Evolutionary conservation across 2,329 filamentous ascomycete species (phyloP).

Genomic region (Lasiodiplodia theobromae): DNA sequence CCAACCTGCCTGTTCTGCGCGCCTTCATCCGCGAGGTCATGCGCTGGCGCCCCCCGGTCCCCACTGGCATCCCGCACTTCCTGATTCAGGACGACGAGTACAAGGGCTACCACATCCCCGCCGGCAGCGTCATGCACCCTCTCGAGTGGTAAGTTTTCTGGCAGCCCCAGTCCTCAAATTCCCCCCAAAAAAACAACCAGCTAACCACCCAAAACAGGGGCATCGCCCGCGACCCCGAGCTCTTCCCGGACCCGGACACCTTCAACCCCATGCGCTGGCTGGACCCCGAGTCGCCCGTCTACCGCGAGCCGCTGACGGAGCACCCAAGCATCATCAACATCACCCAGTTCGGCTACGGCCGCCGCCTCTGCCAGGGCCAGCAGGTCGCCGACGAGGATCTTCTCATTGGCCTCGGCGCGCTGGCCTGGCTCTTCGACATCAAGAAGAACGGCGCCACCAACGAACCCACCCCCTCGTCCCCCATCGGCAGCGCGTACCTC

Average conservation of each 20-base stretch:
- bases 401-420: constrained; percentile 51
- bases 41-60: constrained; percentile 55
- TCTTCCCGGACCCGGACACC: constrained; percentile 59
- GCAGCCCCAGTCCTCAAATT: background rate
- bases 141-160: constrained; percentile 49
- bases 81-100: constrained; percentile 64
- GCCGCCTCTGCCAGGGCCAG: constrained; percentile 55
- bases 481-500: constrained; percentile 35
- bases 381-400: constrained; percentile 52
- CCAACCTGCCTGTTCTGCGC: constrained; percentile 48
- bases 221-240: constrained; percentile 59
- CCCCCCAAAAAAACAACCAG: background rate
- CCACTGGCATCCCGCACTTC: constrained; percentile 61
- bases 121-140: constrained; percentile 57
- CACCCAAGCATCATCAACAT: constrained; percentile 62
- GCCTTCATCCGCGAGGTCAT: constrained; percentile 49
- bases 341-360: constrained; percentile 63
- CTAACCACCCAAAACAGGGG: constrained; percentile 47
- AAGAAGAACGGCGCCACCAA: constrained; percentile 29
- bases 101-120: constrained; percentile 63
- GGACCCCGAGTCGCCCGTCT: constrained; percentile 60
- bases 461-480: constrained; percentile 15
- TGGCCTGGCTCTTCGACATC: constrained; percentile 56
- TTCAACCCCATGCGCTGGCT: constrained; percentile 64
- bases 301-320: constrained; percentile 58